A percentile compares a stretch with the other conserved stretches of the same genome.
Conservation (phyloP, 208 protist genomes). For the Trichomonas tenax region DNA sequence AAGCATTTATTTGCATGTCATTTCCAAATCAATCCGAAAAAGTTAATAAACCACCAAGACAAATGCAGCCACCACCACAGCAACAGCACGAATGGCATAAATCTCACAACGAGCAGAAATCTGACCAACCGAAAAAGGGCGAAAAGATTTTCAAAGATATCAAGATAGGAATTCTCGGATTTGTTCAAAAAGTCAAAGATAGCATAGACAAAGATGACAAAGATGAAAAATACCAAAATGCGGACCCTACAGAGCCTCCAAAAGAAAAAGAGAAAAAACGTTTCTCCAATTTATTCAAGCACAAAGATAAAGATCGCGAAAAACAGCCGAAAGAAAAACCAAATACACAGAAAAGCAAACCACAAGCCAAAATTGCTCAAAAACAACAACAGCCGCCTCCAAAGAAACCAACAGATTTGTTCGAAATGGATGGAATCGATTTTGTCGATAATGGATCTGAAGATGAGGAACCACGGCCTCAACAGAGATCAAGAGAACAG, state of each 20-base stretch:
- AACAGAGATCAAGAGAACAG: neutral
- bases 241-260: too few relatives aligned
- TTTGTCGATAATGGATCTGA: neutral
- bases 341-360: neutral
- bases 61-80: neutral
- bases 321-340: neutral
- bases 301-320: neutral
- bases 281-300: neutral
- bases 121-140: too few relatives aligned
- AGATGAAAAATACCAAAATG: neutral
- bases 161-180: neutral
- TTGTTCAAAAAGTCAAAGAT: neutral
- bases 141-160: neutral
- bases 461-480: neutral
- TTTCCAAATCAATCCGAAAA: neutral
- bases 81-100: too few relatives aligned
- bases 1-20: neutral
- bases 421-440: neutral
- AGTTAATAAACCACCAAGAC: neutral
- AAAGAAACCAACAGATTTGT: neutral
- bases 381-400: neutral
- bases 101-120: too few relatives aligned
- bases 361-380: neutral
- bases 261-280: neutral
- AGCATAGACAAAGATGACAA: neutral